A percentile compares a stretch with the other conserved stretches of the same genome.
phyloP scores from a whole-genome alignment of 352 stramenopile species.

The Phytophthora litchii region DNA sequence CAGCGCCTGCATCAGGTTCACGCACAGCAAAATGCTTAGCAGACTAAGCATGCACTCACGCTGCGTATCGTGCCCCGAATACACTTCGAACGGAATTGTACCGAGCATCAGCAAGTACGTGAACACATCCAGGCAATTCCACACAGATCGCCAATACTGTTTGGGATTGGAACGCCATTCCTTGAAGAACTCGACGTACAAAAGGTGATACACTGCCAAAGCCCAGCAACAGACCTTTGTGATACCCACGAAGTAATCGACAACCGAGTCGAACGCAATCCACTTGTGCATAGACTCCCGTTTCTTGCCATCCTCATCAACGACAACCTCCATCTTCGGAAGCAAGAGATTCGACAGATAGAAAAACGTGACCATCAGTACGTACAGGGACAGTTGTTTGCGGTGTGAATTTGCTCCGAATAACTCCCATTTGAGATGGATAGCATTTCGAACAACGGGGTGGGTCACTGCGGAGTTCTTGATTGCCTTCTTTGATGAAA shows the following conservation, averaged over 20 bases:
- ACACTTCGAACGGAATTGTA: conserved; percentile 56
- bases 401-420: conserved; percentile 47
- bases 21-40: conserved; percentile 54
- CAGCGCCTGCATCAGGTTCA: conserved; percentile 62
- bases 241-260: conserved; percentile 48
- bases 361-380: conserved; percentile 59
- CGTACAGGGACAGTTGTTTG: conserved; percentile 49
- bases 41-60: conserved; percentile 59
- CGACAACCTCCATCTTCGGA: conserved; percentile 44
- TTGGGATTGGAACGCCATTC: conserved; percentile 48
- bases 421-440: conserved; percentile 61
- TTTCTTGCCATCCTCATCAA: conserved; percentile 36
- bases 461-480: conserved; percentile 48
- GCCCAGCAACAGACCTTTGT: conserved; percentile 53
- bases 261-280: conserved; percentile 44
- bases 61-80: conserved; percentile 37
- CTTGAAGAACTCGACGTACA: conserved; percentile 68
- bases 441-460: conserved; percentile 55
- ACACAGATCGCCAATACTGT: conserved; percentile 59
- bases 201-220: conserved; percentile 53
- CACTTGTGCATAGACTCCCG: conserved; percentile 39
- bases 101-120: conserved; percentile 53
- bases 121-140: conserved; percentile 60
- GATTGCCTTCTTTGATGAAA: conserved; percentile 41
- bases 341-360: conserved; percentile 58